Conservation (phyloP, 768 basidiomycete species). For the Ramaria rubella region DNA sequence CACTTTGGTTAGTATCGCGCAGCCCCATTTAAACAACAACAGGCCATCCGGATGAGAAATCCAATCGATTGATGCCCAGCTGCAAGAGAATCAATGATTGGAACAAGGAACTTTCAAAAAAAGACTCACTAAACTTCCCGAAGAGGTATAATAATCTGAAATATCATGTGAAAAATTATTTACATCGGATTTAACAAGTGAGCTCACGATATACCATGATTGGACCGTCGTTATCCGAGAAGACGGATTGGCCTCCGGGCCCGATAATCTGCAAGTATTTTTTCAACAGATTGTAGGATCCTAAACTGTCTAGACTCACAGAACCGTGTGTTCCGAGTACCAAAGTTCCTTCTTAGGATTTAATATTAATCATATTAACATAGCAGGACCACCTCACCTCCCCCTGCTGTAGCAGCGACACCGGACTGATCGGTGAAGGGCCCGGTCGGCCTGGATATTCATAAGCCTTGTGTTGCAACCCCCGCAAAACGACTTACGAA, state of each 20-base stretch:
- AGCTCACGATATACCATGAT: slow-evolving; percentile 47
- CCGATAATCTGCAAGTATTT: slow-evolving; percentile 35
- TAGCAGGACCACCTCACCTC: slow-evolving; percentile 26
- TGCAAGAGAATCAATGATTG: slow-evolving; percentile 9
- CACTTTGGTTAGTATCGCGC: too few species aligned
- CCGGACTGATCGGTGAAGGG: slow-evolving; percentile 43
- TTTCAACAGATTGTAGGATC: background rate
- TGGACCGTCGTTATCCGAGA: slow-evolving; percentile 38
- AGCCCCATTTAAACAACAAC: slow-evolving; percentile 23
- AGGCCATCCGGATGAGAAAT: slow-evolving; percentile 47
- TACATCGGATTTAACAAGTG: background rate
- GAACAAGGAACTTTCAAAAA: background rate
- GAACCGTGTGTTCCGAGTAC: slow-evolving; percentile 39
- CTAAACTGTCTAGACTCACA: slow-evolving; percentile 22
- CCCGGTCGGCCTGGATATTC: slow-evolving; percentile 32
- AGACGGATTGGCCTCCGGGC: slow-evolving; percentile 49
- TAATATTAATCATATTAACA: background rate
- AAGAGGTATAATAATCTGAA: slow-evolving; percentile 45
- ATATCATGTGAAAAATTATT: background rate
- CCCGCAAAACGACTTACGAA: slow-evolving; percentile 24
- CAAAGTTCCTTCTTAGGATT: slow-evolving; percentile 27
- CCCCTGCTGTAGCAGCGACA: slow-evolving; percentile 39
- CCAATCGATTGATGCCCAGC: slow-evolving; percentile 42
- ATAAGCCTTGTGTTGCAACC: background rate
- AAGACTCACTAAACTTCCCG: slow-evolving; percentile 36